phyloP scores from a whole-genome alignment of 108 stramenopile genomes.

The Stephanodiscus triporus region DNA sequence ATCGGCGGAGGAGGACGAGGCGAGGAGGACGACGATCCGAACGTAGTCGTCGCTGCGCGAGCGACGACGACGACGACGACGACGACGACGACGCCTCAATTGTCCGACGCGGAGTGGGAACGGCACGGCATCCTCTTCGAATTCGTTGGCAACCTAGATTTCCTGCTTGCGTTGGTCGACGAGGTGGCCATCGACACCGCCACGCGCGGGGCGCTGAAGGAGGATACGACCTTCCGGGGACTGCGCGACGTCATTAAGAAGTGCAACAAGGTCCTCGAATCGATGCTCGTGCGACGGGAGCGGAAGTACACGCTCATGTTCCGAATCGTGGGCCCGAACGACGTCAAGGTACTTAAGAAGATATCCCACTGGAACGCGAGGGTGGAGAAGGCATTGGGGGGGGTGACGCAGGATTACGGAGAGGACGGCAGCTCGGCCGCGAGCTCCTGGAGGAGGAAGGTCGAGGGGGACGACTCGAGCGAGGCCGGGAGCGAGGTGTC shows the following conservation, averaged over 20 bases:
- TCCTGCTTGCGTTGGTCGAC: slow-evolving; percentile 81
- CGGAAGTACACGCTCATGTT: slow-evolving; percentile 82
- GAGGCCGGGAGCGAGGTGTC: slow-evolving; percentile 36
- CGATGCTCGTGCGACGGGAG: slow-evolving; percentile 79
- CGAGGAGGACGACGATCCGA: not conserved
- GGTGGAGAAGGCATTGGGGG: slow-evolving; percentile 86
- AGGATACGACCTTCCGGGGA: slow-evolving; percentile 82
- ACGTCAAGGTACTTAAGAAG: slow-evolving; percentile 63
- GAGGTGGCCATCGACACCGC: slow-evolving; percentile 87
- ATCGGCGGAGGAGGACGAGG: slow-evolving; percentile 23
- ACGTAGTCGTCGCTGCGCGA: not conserved
- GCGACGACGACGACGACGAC: not conserved
- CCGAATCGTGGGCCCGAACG: slow-evolving; percentile 63
- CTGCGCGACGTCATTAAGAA: slow-evolving; percentile 88
- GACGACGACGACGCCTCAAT: not conserved
- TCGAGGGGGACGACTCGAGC: slow-evolving; percentile 10
- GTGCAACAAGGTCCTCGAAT: slow-evolving; percentile 84
- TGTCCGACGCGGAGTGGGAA: slow-evolving; percentile 44
- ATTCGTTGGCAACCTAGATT: slow-evolving; percentile 83
- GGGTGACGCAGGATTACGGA: slow-evolving; percentile 52
- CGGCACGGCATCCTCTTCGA: slow-evolving; percentile 67
- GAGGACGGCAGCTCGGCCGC: slow-evolving; percentile 11
- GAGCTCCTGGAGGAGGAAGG: slow-evolving; percentile 17
- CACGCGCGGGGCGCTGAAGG: slow-evolving; percentile 85
- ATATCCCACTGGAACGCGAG: slow-evolving; percentile 78